These are phyloP conservation scores for Aspergillus niger DNA, from an alignment of 2,329 filamentous ascomycete species.

Conservation along the genomic window DNA sequence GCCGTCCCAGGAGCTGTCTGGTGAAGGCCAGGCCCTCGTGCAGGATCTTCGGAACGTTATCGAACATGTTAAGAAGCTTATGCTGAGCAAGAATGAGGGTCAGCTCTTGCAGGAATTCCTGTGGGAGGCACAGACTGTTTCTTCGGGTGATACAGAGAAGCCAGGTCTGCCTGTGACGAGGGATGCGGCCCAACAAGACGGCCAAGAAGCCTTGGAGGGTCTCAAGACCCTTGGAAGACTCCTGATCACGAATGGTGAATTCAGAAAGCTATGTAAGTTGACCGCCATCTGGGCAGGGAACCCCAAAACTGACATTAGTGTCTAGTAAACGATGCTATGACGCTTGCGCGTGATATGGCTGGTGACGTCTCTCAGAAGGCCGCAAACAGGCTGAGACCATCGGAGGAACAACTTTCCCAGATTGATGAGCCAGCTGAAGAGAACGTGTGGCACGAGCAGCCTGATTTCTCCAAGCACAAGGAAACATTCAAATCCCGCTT, in stretches of 20 bases:
- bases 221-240: slow-evolving; percentile 85
- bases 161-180: slow-evolving; percentile 73
- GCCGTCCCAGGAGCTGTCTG: slow-evolving; percentile 75
- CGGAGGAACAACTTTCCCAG: slow-evolving; percentile 71
- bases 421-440: slow-evolving; percentile 85
- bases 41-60: slow-evolving; percentile 77
- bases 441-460: slow-evolving; percentile 90
- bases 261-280: slow-evolving; percentile 78
- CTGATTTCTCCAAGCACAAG: slow-evolving; percentile 69
- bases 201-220: slow-evolving; percentile 78
- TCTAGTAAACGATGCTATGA: slow-evolving; percentile 73
- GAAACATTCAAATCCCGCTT: slow-evolving; percentile 64
- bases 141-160: slow-evolving; percentile 60
- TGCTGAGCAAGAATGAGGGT: slow-evolving; percentile 92
- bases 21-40: slow-evolving; percentile 78
- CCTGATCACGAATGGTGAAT: slow-evolving; percentile 93
- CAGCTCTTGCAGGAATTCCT: slow-evolving; percentile 96
- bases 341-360: slow-evolving; percentile 85
- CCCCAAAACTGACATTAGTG: not conserved
- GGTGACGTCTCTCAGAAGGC: slow-evolving; percentile 84
- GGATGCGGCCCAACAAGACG: slow-evolving; percentile 77
- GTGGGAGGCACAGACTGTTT: slow-evolving; percentile 83
- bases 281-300: not conserved
- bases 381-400: slow-evolving; percentile 73
- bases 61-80: slow-evolving; percentile 76